Conservation (phyloP, 2,329 filamentous ascomycete species). For the Colletotrichum incanum region DNA sequence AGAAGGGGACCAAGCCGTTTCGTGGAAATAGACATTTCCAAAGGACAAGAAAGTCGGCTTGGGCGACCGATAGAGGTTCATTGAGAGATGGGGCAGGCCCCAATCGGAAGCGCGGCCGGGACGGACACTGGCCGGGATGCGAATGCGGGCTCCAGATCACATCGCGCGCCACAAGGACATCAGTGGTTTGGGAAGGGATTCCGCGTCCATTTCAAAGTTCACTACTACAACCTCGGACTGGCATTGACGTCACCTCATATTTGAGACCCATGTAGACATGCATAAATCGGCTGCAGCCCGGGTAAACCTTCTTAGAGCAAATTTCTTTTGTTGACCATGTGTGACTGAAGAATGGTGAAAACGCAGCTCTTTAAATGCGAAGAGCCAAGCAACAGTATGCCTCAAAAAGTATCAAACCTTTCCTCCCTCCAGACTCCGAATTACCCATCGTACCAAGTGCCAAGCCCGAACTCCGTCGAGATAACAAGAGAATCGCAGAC, state of each 20-base stretch:
- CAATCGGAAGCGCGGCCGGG: constrained; percentile 2
- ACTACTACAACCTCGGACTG: neutral
- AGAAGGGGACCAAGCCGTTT: too few species aligned
- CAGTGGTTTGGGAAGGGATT: neutral
- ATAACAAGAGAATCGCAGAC: constrained; percentile 33
- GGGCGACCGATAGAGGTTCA: neutral
- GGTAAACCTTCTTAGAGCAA: neutral
- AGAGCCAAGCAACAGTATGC: constrained; percentile 24
- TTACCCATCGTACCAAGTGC: constrained; percentile 31
- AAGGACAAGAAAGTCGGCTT: neutral
- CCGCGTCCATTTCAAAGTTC: neutral
- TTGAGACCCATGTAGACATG: neutral
- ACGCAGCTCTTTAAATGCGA: constrained; percentile 15
- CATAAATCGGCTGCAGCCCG: neutral
- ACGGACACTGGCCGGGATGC: neutral
- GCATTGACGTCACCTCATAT: neutral
- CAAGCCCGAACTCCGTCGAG: constrained; percentile 32
- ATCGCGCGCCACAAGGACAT: neutral
- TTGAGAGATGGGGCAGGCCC: neutral
- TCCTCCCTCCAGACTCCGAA: constrained; percentile 35
- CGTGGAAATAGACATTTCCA: too few species aligned
- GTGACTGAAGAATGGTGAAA: constrained; percentile 18
- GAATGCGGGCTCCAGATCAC: neutral
- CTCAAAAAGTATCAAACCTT: constrained; percentile 22
- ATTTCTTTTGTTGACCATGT: constrained; percentile 30